Evolutionary conservation across 305 asterid genomes (phyloP).

Genomic region (Fraxinus greggii): DNA sequence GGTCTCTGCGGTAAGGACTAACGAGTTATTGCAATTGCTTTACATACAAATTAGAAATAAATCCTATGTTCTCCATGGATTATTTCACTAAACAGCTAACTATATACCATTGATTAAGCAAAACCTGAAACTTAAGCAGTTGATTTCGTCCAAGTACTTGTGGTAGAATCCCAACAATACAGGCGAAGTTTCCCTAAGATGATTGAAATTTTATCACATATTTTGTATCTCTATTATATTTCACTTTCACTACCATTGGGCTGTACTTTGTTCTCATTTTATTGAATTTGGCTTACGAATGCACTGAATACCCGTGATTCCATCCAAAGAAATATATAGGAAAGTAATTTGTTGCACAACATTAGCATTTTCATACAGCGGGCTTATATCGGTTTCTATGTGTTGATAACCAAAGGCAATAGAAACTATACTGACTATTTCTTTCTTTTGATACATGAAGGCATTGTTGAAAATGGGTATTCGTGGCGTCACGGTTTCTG

Average conservation of each 20-base stretch:
- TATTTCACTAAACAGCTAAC: neutral
- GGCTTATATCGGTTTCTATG: neutral
- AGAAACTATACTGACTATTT: neutral
- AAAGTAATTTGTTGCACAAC: neutral
- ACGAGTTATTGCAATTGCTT: constrained; percentile 8
- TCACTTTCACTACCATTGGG: neutral
- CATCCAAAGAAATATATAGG: neutral
- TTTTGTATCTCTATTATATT: neutral
- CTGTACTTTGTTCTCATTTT: neutral
- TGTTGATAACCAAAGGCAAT: neutral
- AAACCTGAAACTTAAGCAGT: neutral
- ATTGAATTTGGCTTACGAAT: neutral
- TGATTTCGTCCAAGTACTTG: neutral
- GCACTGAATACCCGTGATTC: neutral
- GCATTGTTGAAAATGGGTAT: constrained; percentile 84
- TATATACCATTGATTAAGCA: neutral
- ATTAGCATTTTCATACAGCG: neutral
- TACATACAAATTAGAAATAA: neutral
- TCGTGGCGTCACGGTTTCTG: constrained; percentile 92
- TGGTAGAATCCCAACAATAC: neutral
- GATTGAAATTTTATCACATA: neutral
- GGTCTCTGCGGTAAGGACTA: constrained; percentile 78
- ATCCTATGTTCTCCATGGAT: neutral
- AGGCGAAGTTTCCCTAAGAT: neutral
- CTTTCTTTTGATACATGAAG: constrained; percentile 31